These are phyloP conservation scores for Hamamelis virginiana DNA, from an alignment of 164 flowering plant species.

Conservation along the genomic window DNA sequence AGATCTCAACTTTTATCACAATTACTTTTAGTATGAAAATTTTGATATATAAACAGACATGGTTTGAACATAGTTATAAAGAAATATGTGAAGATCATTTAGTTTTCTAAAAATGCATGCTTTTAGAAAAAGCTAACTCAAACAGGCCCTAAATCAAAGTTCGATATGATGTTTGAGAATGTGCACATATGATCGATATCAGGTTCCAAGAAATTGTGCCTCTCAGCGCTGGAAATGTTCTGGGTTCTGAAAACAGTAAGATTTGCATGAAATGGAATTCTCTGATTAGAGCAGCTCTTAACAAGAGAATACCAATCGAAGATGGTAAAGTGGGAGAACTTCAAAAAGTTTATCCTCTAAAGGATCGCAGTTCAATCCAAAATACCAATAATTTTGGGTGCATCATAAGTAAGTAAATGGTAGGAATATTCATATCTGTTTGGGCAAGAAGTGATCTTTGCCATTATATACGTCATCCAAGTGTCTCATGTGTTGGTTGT, in stretches of 20 bases:
- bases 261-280: slow-evolving; percentile 57
- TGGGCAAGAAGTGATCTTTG: slow-evolving; percentile 53
- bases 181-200: background rate
- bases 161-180: too few relatives aligned
- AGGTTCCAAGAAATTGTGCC: slow-evolving; percentile 81
- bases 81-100: too few relatives aligned
- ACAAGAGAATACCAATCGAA: slow-evolving; percentile 27
- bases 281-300: slow-evolving; percentile 52
- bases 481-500: slow-evolving; percentile 67
- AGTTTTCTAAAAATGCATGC: too few relatives aligned
- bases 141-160: too few relatives aligned
- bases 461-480: slow-evolving; percentile 36
- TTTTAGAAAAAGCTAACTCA: too few relatives aligned
- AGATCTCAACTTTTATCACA: too few relatives aligned
- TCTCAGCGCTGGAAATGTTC: slow-evolving; percentile 47
- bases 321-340: background rate
- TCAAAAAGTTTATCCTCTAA: too few relatives aligned
- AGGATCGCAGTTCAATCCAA: slow-evolving; percentile 26
- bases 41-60: too few relatives aligned
- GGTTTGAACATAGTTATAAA: too few relatives aligned
- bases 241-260: slow-evolving; percentile 46
- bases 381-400: slow-evolving; percentile 18
- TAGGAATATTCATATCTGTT: slow-evolving; percentile 58
- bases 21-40: too few relatives aligned
- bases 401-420: slow-evolving; percentile 70